Percentiles rank a stretch among this genome's conserved stretches.
phyloP scores from a whole-genome alignment of 192 early-diverging fungal genomes.

The Coemansia sp. region DNA sequence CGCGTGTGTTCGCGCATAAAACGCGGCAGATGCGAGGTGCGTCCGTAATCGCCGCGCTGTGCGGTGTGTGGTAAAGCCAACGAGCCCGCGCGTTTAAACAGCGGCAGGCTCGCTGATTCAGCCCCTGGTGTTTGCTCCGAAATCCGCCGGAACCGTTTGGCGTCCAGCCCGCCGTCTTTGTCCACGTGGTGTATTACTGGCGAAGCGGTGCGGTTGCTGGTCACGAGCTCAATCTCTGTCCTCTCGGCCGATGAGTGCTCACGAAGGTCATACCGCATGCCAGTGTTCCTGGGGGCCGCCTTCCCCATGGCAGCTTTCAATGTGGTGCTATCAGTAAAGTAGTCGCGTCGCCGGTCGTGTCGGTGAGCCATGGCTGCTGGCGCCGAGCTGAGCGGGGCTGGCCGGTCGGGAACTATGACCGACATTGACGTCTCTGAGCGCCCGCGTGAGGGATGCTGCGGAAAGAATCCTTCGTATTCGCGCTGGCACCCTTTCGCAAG shows the following conservation, averaged over 20 bases:
- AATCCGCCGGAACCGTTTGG: no score
- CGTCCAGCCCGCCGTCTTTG: neutral
- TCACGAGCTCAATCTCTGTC: constrained; percentile 4
- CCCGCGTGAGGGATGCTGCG: constrained; percentile 31
- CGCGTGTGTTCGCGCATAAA: constrained; percentile 32
- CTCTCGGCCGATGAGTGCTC: constrained; percentile 22
- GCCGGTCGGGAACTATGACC: constrained; percentile 32
- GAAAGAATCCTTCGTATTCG: constrained; percentile 35
- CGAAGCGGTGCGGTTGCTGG: constrained; percentile 3
- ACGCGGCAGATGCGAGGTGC: constrained; percentile 35
- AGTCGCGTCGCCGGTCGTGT: constrained; percentile 43
- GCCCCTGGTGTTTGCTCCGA: neutral
- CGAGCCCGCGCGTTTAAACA: constrained; percentile 23
- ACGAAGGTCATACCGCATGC: constrained; percentile 29
- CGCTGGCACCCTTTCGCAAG: neutral
- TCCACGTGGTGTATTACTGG: constrained; percentile 19
- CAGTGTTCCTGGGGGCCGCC: constrained; percentile 24
- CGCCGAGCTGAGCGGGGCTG: constrained; percentile 32
- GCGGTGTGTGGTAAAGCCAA: neutral
- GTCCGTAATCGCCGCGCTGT: constrained; percentile 14
- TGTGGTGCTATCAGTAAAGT: constrained; percentile 37
- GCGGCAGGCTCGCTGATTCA: constrained; percentile 1
- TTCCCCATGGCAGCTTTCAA: constrained; percentile 36
- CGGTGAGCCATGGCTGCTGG: constrained; percentile 34
- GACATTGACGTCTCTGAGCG: constrained; percentile 34